Evolutionary conservation across 257 asterid genomes (phyloP).

Genomic region (Nicotiana knightiana): DNA sequence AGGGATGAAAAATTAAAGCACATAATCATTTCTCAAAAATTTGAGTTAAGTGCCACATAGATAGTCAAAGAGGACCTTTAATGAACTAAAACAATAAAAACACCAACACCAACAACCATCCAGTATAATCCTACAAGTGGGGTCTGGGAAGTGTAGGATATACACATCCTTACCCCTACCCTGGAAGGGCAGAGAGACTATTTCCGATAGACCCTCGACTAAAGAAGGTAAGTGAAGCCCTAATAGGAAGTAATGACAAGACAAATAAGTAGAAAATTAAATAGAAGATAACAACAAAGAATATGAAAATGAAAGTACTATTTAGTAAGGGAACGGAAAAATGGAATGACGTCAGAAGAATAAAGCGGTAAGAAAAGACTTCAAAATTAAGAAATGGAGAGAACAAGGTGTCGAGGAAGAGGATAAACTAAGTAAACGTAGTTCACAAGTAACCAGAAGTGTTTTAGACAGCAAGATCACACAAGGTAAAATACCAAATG

Average conservation of each 20-base stretch:
- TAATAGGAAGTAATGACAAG: too few relatives aligned
- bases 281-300: too few relatives aligned
- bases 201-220: too few relatives aligned
- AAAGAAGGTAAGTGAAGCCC: too few relatives aligned
- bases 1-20: background rate
- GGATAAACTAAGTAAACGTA: background rate
- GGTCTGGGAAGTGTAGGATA: too few relatives aligned
- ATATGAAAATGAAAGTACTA: background rate
- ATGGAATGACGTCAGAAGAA: background rate
- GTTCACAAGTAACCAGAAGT: conserved; percentile 1
- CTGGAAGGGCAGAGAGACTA: too few relatives aligned
- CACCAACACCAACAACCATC: too few relatives aligned
- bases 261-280: too few relatives aligned
- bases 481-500: background rate
- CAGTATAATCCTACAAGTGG: too few relatives aligned
- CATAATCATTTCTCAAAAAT: background rate
- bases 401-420: background rate
- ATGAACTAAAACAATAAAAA: background rate
- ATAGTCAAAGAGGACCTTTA: background rate
- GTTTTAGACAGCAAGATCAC: background rate
- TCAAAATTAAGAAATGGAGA: background rate
- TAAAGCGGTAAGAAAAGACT: background rate
- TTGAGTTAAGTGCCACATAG: background rate
- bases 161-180: too few relatives aligned
- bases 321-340: background rate